Evolutionary conservation across 1,139 yeast genomes (phyloP).

Genomic region (Debaryomycetaceae sp.): DNA sequence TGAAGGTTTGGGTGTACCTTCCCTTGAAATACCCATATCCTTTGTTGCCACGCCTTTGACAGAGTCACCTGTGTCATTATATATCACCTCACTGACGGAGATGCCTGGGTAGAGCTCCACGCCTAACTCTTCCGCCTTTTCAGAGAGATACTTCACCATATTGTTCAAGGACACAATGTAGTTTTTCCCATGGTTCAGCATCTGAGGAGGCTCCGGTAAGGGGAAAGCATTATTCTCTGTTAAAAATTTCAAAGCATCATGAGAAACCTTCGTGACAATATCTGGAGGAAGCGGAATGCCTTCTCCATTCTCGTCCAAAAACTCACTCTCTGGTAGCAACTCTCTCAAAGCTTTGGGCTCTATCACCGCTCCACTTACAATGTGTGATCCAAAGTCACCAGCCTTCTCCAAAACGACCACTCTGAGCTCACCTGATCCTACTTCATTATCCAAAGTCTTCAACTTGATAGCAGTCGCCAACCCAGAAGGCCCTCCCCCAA

Average conservation of each 20-base stretch:
- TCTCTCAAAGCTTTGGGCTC: conserved; percentile 88
- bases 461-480: conserved; percentile 86
- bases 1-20: conserved; percentile 70
- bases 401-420: conserved; percentile 91
- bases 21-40: conserved; percentile 78
- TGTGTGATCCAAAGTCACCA: conserved; percentile 88
- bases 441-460: conserved; percentile 75
- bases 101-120: conserved; percentile 93
- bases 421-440: conserved; percentile 66
- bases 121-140: conserved; percentile 88
- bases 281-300: conserved; percentile 77
- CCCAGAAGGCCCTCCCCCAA: conserved; percentile 98
- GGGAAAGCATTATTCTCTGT: conserved; percentile 57
- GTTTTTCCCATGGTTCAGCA: conserved; percentile 76
- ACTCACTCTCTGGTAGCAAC: conserved; percentile 72
- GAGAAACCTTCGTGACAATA: conserved; percentile 66
- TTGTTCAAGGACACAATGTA: conserved; percentile 81
- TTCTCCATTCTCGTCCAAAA: conserved; percentile 43
- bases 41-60: conserved; percentile 91
- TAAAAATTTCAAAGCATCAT: conserved; percentile 66
- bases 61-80: conserved; percentile 49
- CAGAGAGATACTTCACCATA: conserved; percentile 79
- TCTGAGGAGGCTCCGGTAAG: conserved; percentile 91
- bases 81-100: conserved; percentile 79
- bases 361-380: conserved; percentile 87